Base-by-base conservation (phyloP, 805 yeast species). In the Yueomyces sinensis region DNA sequence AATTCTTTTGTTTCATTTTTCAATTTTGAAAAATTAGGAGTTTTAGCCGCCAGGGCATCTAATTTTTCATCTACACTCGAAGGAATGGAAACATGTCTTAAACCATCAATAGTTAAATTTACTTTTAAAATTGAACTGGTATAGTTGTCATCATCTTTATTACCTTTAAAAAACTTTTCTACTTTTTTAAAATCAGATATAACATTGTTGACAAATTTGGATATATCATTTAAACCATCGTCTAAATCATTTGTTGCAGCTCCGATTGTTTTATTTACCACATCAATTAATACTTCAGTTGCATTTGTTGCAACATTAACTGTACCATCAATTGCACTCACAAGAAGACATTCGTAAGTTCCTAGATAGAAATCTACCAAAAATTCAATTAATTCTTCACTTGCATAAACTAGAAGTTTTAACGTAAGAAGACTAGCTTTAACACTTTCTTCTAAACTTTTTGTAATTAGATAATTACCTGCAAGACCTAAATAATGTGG, bases 291-390 rank as follows among this genome's bases (percentile, higher is more conserved):
- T 1, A 68, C 50, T 44, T 79, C 82, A 0, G 94, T 75, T 1
- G 83, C 71, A 48, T 82, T 79, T 1, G 82, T 52, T 0, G 93
- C 93, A 22, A 75, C 72, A 43, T 73, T 74, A 1, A 76, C 78
- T 0, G 82, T 68, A 3, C 87, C 82, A 46, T 73, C 76, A 5
- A 87, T 63, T 0, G 86, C 72, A 4, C 91, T 76, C 0, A 81
- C 72, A 13, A 84, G 52, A 13, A 91, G 61, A 54, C 98, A 91
- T 0, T 80, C 77, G 55, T 82, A 83, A 0, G 97, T 91, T 0
- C 96, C 97, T 2, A 86, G 54, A 32, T 80, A 70, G 42, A 89
- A 46, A 23, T 86, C 84, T 7, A 89, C 58, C 6, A 73, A 60
- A 49, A 89, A 82, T 4, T 72, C 49, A 0, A 82, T 50, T 29